These are phyloP conservation scores for Dictyostelium purpureum DNA, from an alignment of 78 protist species.

Conservation along the genomic window DNA sequence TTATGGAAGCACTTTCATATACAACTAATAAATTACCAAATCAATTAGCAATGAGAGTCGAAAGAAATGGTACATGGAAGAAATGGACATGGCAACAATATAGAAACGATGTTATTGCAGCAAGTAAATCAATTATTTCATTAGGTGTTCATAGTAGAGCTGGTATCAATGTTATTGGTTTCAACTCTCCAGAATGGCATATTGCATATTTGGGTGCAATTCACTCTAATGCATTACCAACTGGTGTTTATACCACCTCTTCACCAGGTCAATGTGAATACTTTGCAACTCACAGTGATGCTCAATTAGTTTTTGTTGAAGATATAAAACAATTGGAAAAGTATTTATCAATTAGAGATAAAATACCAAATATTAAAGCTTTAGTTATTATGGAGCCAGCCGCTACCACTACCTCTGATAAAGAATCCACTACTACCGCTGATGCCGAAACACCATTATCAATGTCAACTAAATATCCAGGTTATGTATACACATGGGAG, in stretches of 20 bases:
- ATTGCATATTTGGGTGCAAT: slow-evolving; percentile 83
- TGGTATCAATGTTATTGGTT: slow-evolving; percentile 86
- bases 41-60: slow-evolving; percentile 40
- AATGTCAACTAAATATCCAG: background rate
- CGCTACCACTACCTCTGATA: background rate
- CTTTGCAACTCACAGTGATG: slow-evolving; percentile 52
- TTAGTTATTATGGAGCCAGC: slow-evolving; percentile 51
- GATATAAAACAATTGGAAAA: slow-evolving; percentile 57
- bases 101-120: background rate
- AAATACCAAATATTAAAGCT: slow-evolving; percentile 25
- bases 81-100: slow-evolving; percentile 81
- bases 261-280: slow-evolving; percentile 73
- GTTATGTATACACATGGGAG: slow-evolving; percentile 45
- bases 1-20: slow-evolving; percentile 34
- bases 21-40: slow-evolving; percentile 14
- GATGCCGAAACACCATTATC: background rate
- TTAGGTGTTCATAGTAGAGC: slow-evolving; percentile 37
- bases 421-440: background rate
- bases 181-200: slow-evolving; percentile 93
- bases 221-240: slow-evolving; percentile 85
- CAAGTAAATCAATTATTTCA: slow-evolving; percentile 67
- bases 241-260: slow-evolving; percentile 88
- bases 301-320: slow-evolving; percentile 50
- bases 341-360: slow-evolving; percentile 20
- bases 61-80: slow-evolving; percentile 63